A percentile compares a stretch with the other conserved stretches of the same genome.
Evolutionary conservation across 805 yeast genomes (phyloP).

Genomic region (Metschnikowia noctiluminum): DNA sequence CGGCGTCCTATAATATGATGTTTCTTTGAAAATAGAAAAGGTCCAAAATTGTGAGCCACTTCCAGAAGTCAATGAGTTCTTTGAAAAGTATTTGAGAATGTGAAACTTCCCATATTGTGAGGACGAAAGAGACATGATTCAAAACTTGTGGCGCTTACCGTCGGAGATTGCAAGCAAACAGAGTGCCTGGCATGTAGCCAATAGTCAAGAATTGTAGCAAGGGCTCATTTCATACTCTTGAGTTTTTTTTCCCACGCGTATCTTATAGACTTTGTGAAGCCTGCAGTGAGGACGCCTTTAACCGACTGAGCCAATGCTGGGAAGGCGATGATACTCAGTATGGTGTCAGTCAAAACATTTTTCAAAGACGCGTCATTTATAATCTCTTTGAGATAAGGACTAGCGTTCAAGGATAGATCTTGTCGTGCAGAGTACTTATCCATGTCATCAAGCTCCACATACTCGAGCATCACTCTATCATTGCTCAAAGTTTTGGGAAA

Average conservation of each 20-base stretch:
- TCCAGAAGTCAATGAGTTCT: no score
- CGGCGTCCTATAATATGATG: no score
- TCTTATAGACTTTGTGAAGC: slow-evolving; percentile 61
- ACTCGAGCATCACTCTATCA: slow-evolving; percentile 1
- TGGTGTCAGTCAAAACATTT: slow-evolving; percentile 26
- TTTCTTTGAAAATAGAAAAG: no score
- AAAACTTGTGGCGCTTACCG: no score
- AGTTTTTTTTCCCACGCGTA: slow-evolving; percentile 72
- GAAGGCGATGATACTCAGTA: slow-evolving; percentile 50
- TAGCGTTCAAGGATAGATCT: not conserved
- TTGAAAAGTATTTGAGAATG: no score
- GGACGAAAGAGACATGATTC: no score
- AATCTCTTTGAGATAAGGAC: slow-evolving; percentile 1
- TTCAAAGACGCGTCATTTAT: slow-evolving; percentile 20
- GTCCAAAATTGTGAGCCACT: no score
- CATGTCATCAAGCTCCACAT: not conserved
- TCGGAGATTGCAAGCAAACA: no score
- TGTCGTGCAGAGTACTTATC: not conserved
- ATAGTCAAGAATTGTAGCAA: no score
- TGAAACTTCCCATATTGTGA: no score
- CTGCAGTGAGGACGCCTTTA: slow-evolving; percentile 89
- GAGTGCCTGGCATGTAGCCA: no score
- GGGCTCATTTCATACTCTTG: slow-evolving; percentile 18
- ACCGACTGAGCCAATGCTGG: slow-evolving; percentile 72
- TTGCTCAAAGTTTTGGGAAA: not conserved